phyloP scores from a whole-genome alignment of 352 stramenopile species.

The Sclerospora graminicola region DNA sequence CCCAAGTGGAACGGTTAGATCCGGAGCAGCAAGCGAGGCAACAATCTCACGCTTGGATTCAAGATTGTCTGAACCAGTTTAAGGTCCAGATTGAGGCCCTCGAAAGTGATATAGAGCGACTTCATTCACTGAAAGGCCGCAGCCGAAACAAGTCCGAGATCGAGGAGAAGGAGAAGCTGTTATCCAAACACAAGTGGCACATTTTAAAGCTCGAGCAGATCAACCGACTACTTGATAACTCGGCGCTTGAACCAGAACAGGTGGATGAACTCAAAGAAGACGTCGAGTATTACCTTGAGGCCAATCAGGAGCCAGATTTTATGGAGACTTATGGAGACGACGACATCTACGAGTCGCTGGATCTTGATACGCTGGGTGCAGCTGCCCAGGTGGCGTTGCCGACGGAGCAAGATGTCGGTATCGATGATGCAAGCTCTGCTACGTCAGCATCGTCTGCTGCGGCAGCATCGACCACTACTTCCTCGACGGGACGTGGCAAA shows the following conservation, averaged over 20 bases:
- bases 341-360: conserved; percentile 94
- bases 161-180: conserved; percentile 83
- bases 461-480: neutral
- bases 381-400: conserved; percentile 61
- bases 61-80: conserved; percentile 68
- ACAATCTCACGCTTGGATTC: conserved; percentile 77
- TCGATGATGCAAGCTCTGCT: conserved; percentile 33
- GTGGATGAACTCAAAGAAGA: conserved; percentile 97
- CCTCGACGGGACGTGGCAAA: conserved; percentile 23
- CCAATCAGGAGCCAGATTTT: conserved; percentile 89
- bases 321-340: conserved; percentile 86
- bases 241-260: conserved; percentile 84
- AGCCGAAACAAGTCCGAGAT: conserved; percentile 93
- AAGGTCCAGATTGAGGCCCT: conserved; percentile 86
- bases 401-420: conserved; percentile 57
- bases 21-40: conserved; percentile 77
- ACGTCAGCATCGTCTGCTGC: conserved; percentile 1
- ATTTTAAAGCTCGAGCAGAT: conserved; percentile 97
- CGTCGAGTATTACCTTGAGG: conserved; percentile 97
- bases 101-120: conserved; percentile 71
- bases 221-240: conserved; percentile 95
- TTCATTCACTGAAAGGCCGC: conserved; percentile 85
- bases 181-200: conserved; percentile 94
- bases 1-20: conserved; percentile 88
- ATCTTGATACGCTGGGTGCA: conserved; percentile 86